A percentile compares a stretch with the other conserved stretches of the same genome.
Conservation (phyloP, 1,284 basidiomycete species). For the Agaricales sp. region DNA sequence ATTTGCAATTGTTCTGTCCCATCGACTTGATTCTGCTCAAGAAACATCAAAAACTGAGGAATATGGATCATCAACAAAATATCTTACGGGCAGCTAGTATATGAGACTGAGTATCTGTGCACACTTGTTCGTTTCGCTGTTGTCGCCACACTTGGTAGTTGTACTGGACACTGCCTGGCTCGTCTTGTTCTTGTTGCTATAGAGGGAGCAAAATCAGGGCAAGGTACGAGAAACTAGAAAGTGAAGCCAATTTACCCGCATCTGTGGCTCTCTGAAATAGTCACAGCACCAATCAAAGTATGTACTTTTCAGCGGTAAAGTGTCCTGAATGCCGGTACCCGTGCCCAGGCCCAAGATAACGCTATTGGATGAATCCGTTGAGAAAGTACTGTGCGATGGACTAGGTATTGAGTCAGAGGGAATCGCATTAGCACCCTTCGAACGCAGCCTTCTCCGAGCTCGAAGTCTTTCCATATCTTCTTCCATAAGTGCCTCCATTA, state of each 20-base stretch:
- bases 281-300: constrained; percentile 97
- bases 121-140: constrained; percentile 79
- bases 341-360: constrained; percentile 68
- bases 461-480: constrained; percentile 84
- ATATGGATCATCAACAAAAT: constrained; percentile 4
- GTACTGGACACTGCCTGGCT: constrained; percentile 88
- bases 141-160: constrained; percentile 97
- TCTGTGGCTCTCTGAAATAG: constrained; percentile 97
- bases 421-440: constrained; percentile 23
- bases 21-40: constrained; percentile 41
- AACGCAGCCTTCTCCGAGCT: constrained; percentile 46
- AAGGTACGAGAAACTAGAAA: constrained; percentile 7
- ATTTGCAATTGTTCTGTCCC: constrained; percentile 76
- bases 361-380: constrained; percentile 51
- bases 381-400: constrained; percentile 65
- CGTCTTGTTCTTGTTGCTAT: constrained; percentile 88
- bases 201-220: constrained; percentile 7
- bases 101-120: constrained; percentile 63
- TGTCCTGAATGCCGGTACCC: constrained; percentile 58
- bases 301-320: constrained; percentile 81
- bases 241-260: constrained; percentile 67
- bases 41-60: constrained; percentile 1
- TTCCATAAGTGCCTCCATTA: constrained; percentile 81
- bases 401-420: constrained; percentile 35
- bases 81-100: constrained; percentile 63